Conservation (phyloP, 768 basidiomycete species). For the Pleurotus cornucopiae region DNA sequence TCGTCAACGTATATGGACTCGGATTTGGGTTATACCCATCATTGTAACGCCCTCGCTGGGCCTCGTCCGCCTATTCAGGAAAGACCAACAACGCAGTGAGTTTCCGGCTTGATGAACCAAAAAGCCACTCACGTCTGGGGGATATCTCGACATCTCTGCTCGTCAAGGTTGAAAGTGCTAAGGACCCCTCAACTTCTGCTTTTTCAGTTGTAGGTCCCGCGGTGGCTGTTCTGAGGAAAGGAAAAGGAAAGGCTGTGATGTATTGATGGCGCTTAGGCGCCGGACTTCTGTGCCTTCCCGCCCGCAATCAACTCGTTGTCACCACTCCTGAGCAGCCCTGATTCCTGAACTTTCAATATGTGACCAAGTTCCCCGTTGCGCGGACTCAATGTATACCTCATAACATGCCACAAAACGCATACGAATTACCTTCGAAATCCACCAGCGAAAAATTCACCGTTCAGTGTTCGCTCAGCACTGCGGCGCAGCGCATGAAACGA, state of each 20-base stretch:
- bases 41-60: constrained; percentile 58
- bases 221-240: neutral
- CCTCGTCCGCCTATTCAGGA: constrained; percentile 53
- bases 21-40: constrained; percentile 59
- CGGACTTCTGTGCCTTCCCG: no score
- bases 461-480: no score
- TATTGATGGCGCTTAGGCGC: no score
- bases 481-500: no score
- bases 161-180: neutral
- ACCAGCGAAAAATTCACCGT: no score
- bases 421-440: no score
- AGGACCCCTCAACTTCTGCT: neutral
- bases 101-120: neutral
- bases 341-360: no score
- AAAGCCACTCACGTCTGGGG: constrained; percentile 1
- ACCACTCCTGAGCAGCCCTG: no score
- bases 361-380: no score
- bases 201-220: neutral
- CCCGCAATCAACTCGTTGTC: no score
- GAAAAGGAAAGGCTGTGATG: neutral
- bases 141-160: constrained; percentile 4
- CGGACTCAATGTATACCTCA: no score
- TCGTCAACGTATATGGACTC: constrained; percentile 37
- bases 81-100: neutral
- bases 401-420: no score